A percentile compares a stretch with the other conserved stretches of the same genome.
Evolutionary conservation across 2,329 filamentous ascomycete species (phyloP).

Genomic region (Pseudogymnoascus sp.): DNA sequence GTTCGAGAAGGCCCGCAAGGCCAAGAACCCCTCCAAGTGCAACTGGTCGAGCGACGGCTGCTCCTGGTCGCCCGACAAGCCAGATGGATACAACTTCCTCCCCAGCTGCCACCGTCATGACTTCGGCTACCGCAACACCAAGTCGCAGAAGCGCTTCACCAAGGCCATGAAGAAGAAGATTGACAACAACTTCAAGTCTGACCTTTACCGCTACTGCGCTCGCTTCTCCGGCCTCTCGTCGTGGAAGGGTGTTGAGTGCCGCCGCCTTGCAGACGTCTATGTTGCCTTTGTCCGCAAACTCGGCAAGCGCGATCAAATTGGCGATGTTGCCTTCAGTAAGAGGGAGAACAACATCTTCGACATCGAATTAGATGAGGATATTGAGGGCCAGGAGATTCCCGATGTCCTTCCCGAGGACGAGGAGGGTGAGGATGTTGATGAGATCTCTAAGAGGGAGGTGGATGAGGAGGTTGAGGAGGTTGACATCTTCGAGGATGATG

Average conservation of each 20-base stretch:
- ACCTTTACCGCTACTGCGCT: slow-evolving; percentile 17
- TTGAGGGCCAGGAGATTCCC: background rate
- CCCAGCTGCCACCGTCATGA: slow-evolving; percentile 45
- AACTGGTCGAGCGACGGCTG: slow-evolving; percentile 37
- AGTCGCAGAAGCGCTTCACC: slow-evolving; percentile 39
- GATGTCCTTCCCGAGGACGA: background rate
- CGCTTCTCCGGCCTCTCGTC: background rate
- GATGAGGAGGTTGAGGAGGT: background rate
- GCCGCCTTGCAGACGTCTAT: slow-evolving; percentile 26
- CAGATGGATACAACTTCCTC: slow-evolving; percentile 35
- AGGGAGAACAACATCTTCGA: background rate
- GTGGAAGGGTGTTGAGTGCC: slow-evolving; percentile 16
- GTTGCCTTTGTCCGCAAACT: background rate
- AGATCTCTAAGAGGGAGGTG: background rate
- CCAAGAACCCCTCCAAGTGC: slow-evolving; percentile 31
- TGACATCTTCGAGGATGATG: background rate
- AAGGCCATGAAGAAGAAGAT: slow-evolving; percentile 34
- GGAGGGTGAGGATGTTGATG: background rate
- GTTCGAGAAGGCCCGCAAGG: slow-evolving; percentile 35
- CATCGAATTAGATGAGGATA: background rate
- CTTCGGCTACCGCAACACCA: slow-evolving; percentile 48
- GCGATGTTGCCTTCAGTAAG: background rate
- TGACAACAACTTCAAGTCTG: slow-evolving; percentile 41
- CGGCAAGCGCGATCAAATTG: background rate
- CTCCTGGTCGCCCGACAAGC: slow-evolving; percentile 35